phyloP scores from a whole-genome alignment of 148 eudicot genomes.

The Fagopyrum tataricum region DNA sequence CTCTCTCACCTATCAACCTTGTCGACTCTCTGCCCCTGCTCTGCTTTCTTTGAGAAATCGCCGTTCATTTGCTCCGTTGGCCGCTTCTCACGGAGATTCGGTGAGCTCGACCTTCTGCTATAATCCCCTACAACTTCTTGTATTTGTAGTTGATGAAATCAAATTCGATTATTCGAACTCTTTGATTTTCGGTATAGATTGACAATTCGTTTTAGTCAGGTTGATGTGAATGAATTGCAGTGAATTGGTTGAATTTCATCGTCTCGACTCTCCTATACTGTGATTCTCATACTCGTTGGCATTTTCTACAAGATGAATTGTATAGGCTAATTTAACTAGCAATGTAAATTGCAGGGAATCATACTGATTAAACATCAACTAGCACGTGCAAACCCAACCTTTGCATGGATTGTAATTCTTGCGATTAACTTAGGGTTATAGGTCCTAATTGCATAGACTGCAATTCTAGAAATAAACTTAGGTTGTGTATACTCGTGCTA shows the following conservation, averaged over 20 bases:
- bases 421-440: neutral
- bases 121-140: neutral
- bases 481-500: too few species aligned
- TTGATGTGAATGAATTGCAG: neutral
- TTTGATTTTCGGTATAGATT: neutral
- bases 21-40: constrained; percentile 21
- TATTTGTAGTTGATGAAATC: neutral
- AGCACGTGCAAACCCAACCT: neutral
- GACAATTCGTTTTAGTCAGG: neutral
- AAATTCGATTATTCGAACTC: neutral
- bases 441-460: neutral
- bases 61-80: constrained; percentile 31
- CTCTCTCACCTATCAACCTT: constrained; percentile 7
- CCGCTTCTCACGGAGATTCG: constrained; percentile 64
- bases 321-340: neutral
- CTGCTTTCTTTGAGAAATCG: constrained; percentile 20
- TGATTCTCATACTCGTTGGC: neutral
- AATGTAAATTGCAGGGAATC: too few species aligned
- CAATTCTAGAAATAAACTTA: neutral
- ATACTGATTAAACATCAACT: neutral
- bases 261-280: neutral
- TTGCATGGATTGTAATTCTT: neutral
- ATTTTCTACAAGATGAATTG: neutral
- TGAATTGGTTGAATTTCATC: neutral
- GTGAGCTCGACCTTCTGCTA: constrained; percentile 30